Base-by-base conservation (phyloP, 192 early-diverging fungal species). In the Linnemannia exigua region DNA sequence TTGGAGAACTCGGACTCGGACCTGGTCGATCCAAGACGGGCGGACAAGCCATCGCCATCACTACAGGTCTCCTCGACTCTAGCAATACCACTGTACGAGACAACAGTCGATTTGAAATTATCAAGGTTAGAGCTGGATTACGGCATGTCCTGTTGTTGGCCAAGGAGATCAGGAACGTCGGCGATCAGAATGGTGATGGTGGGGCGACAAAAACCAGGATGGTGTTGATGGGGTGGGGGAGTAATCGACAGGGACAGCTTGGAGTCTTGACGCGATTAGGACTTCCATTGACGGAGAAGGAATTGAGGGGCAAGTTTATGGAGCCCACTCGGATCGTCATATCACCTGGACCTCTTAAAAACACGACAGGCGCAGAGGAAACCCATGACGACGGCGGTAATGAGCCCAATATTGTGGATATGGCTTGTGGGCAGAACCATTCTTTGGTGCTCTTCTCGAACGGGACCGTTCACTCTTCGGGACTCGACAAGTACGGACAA, bases 391-490 rank as follows among this genome's bases (percentile, higher is more conserved):
- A 33, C 37, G 6, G n/a, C 31, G 73, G 84, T 1, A 66, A 11
- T 6, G 72, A 68, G 31, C 37, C 75, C 19, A 51, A 66, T 2
- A 89, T 95, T 8, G 54, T 85, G 17, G 88, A 91, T 80, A 84
- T 94, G 33, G 92, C 92, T 8, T 92, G 93, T 66, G 94, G 94
- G 2, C 94, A 93, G 72, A 87, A 83, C 66, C 94, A 95, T 72
- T 92, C 92, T 16, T 48, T 92, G 0, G 61, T 93, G 37, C 36
- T 94, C 17, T 88, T 92, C 19, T 25, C 38, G 19, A 87, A 91
- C 73, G 86, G 87, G 0, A 70, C 88, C 0, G 87, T 94, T 5
- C 90, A 88, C 81, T 87, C 89, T 3, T 88, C 91, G 3, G 95
- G 95, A 12, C 84, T 90, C 50, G 91, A 94, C 83, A 94, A 93